Base-by-base conservation (phyloP, 192 early-diverging fungal species). In the Linnemannia zychae region DNA sequence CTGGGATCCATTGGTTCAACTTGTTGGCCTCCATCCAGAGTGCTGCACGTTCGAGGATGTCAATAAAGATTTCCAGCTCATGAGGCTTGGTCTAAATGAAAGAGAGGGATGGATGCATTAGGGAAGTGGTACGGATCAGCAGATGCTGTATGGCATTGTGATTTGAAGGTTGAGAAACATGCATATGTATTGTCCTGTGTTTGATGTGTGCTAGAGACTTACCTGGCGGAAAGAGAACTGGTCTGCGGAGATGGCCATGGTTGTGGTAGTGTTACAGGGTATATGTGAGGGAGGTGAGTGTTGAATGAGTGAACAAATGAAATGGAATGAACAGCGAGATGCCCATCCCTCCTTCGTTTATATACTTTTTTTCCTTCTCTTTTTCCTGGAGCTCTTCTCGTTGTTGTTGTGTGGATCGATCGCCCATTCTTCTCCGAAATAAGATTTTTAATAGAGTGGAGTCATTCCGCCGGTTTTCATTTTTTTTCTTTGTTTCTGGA, bases 61-160 rank as follows among this genome's bases (percentile, higher is more conserved):
- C 83, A n/a, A 85, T 79, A 60, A 85, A 85, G 18, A 85, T 79
- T 24, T 85, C 77, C 67, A 85, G 47, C 28, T 85, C 83, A 22
- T 76, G 68, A 7, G 78, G 77, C 34, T 66, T 69, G 2, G 77
- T 63, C 83, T 85, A 72, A 3, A 31, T 46, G 20, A 28, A 31
- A 28, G 24, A 13, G 5, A 24, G 69, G 22, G 22, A 28, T 33
- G 69, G 12, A 28, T 1, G 3, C 24, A 24, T 11, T 9, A 15
- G 12, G 7, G 11, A 63, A 11, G 57, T 13, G 24, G 28, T 3
- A 63, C 24, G 28, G 28, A 6, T 31, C 57, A 63, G 15, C 31
- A 24, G n/a, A 57, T n/a, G 11, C 1, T n/a, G 11, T n/a, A 7
- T n/a, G 24, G 57, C 57, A 16, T 11, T 11, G n/a, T n/a, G n/a